Evolutionary conservation across 169 alveolate genomes (phyloP), one percentile per base, ranked within the genome.

Genomic region (Plasmodium gaboni): DNA sequence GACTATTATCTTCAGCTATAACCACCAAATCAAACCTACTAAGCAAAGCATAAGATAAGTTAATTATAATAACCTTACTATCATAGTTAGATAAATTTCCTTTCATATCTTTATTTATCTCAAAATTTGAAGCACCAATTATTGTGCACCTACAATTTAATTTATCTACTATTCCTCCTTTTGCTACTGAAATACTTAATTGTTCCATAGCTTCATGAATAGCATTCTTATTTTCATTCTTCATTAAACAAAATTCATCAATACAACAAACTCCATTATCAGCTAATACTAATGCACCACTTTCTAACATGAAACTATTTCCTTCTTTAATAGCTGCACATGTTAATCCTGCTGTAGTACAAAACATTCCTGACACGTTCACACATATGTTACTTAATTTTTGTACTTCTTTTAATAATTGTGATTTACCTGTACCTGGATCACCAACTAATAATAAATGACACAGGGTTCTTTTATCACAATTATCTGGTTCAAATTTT

Each of bases 131-230:
- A 10, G 97, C 96, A 51, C 96, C 97, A n/a, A 95, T 64, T 13
- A 95, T 91, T 2, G 95, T 89, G 38, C 97, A 95, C 13, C 94
- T 92, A 53, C 96, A 89, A 68, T 63, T 65, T 73, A 92, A 68
- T 32, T 87, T 83, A 71, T 92, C 87, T 10, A 89, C 93, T 2
- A 92, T 76, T 1, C 97, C 96, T 19, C 94, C 99, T 91, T 97
- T 98, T 22, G 98, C 98, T 50, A 97, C 97, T 13, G 98, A 95
- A 17, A 98, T 95, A 17, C 98, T 94, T 93, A 97, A 96, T 78
- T 98, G 96, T 92, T 98, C 99, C 98, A 98, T 97, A 13, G 99
- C 99, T 95, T 98, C 99, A 55, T 94, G 97, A n/a, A 97, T 88
- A 50, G 98, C 94, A 19, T 95, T 95, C 89, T 95, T 94, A 60